Conservation (phyloP, 2,329 filamentous ascomycete species). For the Penicillium corylophilum region DNA sequence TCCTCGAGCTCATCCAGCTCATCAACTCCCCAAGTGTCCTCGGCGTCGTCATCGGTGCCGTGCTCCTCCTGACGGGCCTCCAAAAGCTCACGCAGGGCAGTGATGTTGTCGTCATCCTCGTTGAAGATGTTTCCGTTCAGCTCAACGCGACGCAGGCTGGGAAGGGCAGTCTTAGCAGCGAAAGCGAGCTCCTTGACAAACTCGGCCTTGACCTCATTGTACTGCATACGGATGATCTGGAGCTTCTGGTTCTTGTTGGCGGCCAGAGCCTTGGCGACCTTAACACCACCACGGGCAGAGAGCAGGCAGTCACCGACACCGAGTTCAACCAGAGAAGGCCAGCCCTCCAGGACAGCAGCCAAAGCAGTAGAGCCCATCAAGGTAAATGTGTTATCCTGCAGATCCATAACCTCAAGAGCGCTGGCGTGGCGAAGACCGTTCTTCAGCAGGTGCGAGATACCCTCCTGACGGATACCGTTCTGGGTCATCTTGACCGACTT, state of each 20-base stretch:
- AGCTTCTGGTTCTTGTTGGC: slow-evolving; percentile 76
- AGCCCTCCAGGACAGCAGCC: slow-evolving; percentile 69
- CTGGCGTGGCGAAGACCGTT: slow-evolving; percentile 72
- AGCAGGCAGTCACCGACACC: slow-evolving; percentile 87
- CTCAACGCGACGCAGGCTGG: slow-evolving; percentile 79
- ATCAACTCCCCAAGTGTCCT: slow-evolving; percentile 82
- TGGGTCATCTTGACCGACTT: slow-evolving; percentile 95
- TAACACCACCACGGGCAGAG: slow-evolving; percentile 70
- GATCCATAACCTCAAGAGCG: slow-evolving; percentile 72
- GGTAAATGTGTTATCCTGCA: slow-evolving; percentile 98
- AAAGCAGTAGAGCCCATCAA: slow-evolving; percentile 74
- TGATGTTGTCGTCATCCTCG: slow-evolving; percentile 75
- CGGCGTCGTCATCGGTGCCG: slow-evolving; percentile 61
- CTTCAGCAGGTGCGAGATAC: slow-evolving; percentile 76
- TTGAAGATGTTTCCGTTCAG: slow-evolving; percentile 94
- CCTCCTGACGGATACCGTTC: slow-evolving; percentile 94
- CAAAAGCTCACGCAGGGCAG: slow-evolving; percentile 67
- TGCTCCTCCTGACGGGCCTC: slow-evolving; percentile 74
- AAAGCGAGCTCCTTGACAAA: slow-evolving; percentile 70
- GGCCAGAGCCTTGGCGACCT: slow-evolving; percentile 70
- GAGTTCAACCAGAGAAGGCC: slow-evolving; percentile 75
- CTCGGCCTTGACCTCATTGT: slow-evolving; percentile 84
- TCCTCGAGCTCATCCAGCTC: slow-evolving; percentile 84
- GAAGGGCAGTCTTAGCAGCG: slow-evolving; percentile 67
- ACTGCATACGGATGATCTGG: slow-evolving; percentile 80